Percentiles rank a stretch among this genome's conserved stretches.
Evolutionary conservation across 306 rosid genomes (phyloP).

Genomic region (Trichosanthes cucumerina): DNA sequence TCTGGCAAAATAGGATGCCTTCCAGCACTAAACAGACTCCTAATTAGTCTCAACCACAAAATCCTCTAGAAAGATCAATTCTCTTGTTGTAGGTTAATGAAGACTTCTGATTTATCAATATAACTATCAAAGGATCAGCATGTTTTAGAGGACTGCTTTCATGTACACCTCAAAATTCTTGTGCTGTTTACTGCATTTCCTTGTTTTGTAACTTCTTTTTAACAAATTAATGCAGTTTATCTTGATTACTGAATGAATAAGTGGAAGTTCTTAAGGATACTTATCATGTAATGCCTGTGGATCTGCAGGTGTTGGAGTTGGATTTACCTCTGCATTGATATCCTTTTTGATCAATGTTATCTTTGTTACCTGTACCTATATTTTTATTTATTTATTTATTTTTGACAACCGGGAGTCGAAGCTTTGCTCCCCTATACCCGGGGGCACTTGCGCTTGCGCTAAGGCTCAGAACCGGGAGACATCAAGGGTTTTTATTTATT

Average conservation of each 20-base stretch:
- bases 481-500: no score
- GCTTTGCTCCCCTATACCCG: no score
- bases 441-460: no score
- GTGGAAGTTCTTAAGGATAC: conserved; percentile 6
- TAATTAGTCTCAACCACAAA: neutral
- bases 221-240: neutral
- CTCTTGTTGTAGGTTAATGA: neutral
- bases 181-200: neutral
- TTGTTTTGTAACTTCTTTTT: neutral
- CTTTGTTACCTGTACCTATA: conserved; percentile 8
- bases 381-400: no score
- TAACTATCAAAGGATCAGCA: neutral
- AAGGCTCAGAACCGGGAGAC: no score
- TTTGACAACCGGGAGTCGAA: no score
- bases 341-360: conserved; percentile 48
- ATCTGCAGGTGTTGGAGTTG: conserved; percentile 93
- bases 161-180: neutral
- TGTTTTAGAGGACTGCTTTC: neutral
- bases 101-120: neutral
- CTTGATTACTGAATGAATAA: neutral
- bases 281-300: conserved; percentile 21
- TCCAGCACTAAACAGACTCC: neutral
- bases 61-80: conserved; percentile 2
- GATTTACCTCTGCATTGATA: conserved; percentile 95
- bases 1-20: neutral